Evolutionary conservation across 352 stramenopile species (phyloP), one percentile per base, ranked within the genome.

Genomic region (Globisporangium carolinianum): DNA sequence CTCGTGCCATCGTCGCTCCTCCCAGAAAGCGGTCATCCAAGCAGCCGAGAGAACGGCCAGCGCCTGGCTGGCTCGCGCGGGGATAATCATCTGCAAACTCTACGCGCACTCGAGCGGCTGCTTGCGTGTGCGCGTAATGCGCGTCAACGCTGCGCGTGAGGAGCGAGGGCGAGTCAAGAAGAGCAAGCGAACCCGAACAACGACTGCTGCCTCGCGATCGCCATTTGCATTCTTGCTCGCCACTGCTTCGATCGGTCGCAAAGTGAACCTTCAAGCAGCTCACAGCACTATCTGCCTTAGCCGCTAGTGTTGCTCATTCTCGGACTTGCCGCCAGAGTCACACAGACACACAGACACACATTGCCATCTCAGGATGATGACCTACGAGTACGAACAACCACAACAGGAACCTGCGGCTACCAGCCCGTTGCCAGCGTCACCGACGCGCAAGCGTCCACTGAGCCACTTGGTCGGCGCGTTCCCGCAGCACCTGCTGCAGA

Each of bases 371-470:
- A 15, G 9, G 10, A 46, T 10, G 10, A 12, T 14, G 15, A 10
- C 11, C 38, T 42, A 42, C 5, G 3, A 42, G 7, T 42, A 32
- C 24, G 46, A 47, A 4, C 14, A 51, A 8, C 55, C 17, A 18
- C 46, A 32, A 24, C 17, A 6, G 32, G 45, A 17, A 24, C 32
- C 24, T 32, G 24, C 24, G 24, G 24, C 24, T 32, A 32, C 24
- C 24, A 32, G 1, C 2, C 6, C 55, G 7, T 43, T 11, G 2
- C 12, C 17, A 4, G 15, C 48, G 12, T 46, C 55, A 18, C n/a
- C 14, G 38, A 47, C 14, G 18, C 36, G 37, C 46, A 60, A 60
- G 47, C 55, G 55, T n/a, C 53, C 18, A 12, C 43, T 51, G n/a
- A 48, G 8, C 39, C 48, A 53, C 14, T 39, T 32, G 11, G 12